Base-by-base conservation (phyloP, 306 rosid species). In the Biancaea sappan region DNA sequence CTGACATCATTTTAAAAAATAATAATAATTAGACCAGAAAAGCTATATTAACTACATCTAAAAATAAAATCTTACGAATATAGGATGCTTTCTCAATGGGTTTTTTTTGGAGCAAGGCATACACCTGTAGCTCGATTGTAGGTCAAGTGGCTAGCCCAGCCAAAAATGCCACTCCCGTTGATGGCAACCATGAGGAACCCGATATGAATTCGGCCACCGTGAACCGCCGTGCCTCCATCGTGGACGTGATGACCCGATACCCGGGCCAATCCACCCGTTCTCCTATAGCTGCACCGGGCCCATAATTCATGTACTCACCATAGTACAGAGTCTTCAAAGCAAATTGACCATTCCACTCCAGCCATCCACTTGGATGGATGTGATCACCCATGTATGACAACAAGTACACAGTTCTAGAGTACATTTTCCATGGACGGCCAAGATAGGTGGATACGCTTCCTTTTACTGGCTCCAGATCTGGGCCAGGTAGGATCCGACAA, bases 381-480 rank as follows among this genome's bases (percentile, higher is more conserved):
- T 91, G 98, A 65, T 88, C 92, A 0, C 86, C 86, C 60, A 94
- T 85, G 75, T 72, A 85, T 2, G 96, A 85, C 26, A 89, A 34
- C 85, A 94, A 58, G 85, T 85, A 91, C 8, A 94, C 94, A 0
- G 82, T 79, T 54, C 98, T 81, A 2, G 98, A 84, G 69, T 91
- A 94, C 40, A 79, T 13, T 47, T 94, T 94, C 98, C 98, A 94
- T 0, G 98, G 98, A 24, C 98, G 97, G 1, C 98, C 98, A 2
- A 94, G 79, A 60, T 71, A 94, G 0, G 98, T 94, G 2, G 85
- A 81, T 44, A 84, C 11, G 61, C 74, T 84, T 0, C 84, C 92
- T 29, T 86, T 88, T 10, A 74, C 76, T 0, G 89, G 48, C 31
- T 18, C n/a, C 0, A 94, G 96, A 52, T 94, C 97, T 0, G 89